Percentiles rank a stretch among this genome's conserved stretches.
Evolutionary conservation across 1,284 basidiomycete species (phyloP).

Genomic region (Ustilago bromivora): DNA sequence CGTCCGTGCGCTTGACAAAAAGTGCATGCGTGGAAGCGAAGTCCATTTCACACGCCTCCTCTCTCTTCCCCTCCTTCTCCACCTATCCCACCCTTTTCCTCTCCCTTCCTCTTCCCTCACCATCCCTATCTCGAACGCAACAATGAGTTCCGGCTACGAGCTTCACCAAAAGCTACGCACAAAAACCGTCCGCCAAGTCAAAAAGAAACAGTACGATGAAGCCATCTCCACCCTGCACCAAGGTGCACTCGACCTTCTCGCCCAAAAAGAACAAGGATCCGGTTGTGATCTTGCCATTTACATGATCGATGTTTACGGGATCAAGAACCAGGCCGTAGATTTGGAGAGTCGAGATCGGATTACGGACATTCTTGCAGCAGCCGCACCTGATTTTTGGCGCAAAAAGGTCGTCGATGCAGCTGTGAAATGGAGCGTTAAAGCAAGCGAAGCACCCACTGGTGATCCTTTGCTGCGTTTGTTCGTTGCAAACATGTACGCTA

Average conservation of each 20-base stretch:
- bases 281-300: slow-evolving; percentile 67
- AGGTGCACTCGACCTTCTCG: slow-evolving; percentile 58
- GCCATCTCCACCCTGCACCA: slow-evolving; percentile 60
- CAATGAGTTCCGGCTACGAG: slow-evolving; percentile 62
- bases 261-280: slow-evolving; percentile 64
- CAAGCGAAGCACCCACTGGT: slow-evolving; percentile 47
- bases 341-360: slow-evolving; percentile 52
- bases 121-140: slow-evolving; percentile 1
- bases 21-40: slow-evolving; percentile 10
- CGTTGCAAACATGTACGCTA: slow-evolving; percentile 59
- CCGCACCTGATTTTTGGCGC: slow-evolving; percentile 64
- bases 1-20: slow-evolving; percentile 18
- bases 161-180: slow-evolving; percentile 68
- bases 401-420: slow-evolving; percentile 66
- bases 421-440: slow-evolving; percentile 61
- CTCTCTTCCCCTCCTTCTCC: background rate
- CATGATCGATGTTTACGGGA: slow-evolving; percentile 64
- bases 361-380: slow-evolving; percentile 49
- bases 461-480: slow-evolving; percentile 59
- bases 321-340: slow-evolving; percentile 46
- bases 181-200: slow-evolving; percentile 66
- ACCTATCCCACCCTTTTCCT: background rate
- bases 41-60: background rate
- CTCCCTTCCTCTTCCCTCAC: background rate
- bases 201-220: slow-evolving; percentile 66